Conservation (phyloP, 1,139 yeast genomes). For the Magnusiomyces fungicola region DNA sequence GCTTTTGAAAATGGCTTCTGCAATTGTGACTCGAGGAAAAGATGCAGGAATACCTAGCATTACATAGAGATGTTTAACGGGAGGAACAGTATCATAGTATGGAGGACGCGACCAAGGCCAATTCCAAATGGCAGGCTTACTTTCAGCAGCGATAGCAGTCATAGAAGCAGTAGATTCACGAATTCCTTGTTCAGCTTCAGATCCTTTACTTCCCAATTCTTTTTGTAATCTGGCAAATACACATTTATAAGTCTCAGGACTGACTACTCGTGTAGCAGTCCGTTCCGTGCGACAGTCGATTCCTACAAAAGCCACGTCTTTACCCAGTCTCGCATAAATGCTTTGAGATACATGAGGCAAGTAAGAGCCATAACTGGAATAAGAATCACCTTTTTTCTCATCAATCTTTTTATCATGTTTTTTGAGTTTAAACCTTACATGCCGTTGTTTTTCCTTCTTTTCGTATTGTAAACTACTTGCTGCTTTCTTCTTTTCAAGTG, state of each 20-base stretch:
- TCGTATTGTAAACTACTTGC: too few species aligned
- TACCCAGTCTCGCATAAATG: slow-evolving; percentile 63
- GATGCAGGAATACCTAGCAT: slow-evolving; percentile 92
- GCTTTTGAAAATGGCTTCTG: slow-evolving; percentile 60
- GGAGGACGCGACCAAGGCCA: too few species aligned
- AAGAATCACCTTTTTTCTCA: background rate
- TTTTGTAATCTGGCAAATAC: slow-evolving; percentile 51
- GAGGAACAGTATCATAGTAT: too few species aligned
- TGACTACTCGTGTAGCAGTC: slow-evolving; percentile 49
- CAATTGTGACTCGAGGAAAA: slow-evolving; percentile 87
- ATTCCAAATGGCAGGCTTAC: too few species aligned
- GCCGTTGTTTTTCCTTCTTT: too few species aligned
- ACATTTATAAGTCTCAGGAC: slow-evolving; percentile 46
- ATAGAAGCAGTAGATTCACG: too few species aligned
- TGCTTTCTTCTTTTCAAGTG: too few species aligned
- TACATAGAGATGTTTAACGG: slow-evolving; percentile 64
- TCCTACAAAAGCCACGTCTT: slow-evolving; percentile 62
- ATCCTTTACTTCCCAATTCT: too few species aligned
- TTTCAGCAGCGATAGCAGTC: too few species aligned
- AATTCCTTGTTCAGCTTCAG: too few species aligned
- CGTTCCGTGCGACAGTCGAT: slow-evolving; percentile 92
- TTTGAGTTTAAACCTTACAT: too few species aligned
- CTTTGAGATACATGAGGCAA: slow-evolving; percentile 62
- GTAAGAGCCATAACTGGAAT: slow-evolving; percentile 47
- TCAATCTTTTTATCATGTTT: too few species aligned